Conservation (phyloP, 2,329 filamentous ascomycete genomes). For the Cordyceps pruinosa region DNA sequence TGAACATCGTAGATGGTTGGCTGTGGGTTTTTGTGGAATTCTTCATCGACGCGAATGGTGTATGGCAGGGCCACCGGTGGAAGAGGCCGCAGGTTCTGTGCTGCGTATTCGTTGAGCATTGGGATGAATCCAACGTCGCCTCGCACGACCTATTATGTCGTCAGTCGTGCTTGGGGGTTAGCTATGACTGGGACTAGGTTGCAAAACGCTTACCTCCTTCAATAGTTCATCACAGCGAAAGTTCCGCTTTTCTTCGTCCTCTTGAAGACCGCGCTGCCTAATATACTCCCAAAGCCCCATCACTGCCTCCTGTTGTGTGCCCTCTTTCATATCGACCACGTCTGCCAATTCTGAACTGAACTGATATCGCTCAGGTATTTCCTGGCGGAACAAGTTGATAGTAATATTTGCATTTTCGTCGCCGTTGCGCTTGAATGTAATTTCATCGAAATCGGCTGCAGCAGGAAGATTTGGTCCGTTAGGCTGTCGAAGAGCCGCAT, state of each 20-base stretch:
- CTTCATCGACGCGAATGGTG: constrained; percentile 86
- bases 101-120: constrained; percentile 71
- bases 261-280: constrained; percentile 74
- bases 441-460: constrained; percentile 76
- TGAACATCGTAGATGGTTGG: constrained; percentile 87
- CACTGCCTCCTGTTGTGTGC: constrained; percentile 78
- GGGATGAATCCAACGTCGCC: constrained; percentile 80
- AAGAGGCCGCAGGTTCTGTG: constrained; percentile 69
- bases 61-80: constrained; percentile 79
- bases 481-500: constrained; percentile 42
- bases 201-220: constrained; percentile 52
- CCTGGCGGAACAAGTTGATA: constrained; percentile 78
- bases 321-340: constrained; percentile 78
- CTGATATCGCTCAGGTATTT: constrained; percentile 77
- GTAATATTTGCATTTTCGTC: constrained; percentile 91
- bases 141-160: constrained; percentile 55
- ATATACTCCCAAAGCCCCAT: constrained; percentile 96
- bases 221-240: constrained; percentile 85
- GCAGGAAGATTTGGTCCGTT: constrained; percentile 38
- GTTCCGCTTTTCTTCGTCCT: constrained; percentile 89
- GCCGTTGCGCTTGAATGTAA: constrained; percentile 84
- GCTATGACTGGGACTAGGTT: background rate
- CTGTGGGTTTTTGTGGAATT: constrained; percentile 66
- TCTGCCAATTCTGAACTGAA: constrained; percentile 74
- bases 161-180: background rate